Base-by-base conservation (phyloP, 2,329 filamentous ascomycete species). In the Cadophora sp. region DNA sequence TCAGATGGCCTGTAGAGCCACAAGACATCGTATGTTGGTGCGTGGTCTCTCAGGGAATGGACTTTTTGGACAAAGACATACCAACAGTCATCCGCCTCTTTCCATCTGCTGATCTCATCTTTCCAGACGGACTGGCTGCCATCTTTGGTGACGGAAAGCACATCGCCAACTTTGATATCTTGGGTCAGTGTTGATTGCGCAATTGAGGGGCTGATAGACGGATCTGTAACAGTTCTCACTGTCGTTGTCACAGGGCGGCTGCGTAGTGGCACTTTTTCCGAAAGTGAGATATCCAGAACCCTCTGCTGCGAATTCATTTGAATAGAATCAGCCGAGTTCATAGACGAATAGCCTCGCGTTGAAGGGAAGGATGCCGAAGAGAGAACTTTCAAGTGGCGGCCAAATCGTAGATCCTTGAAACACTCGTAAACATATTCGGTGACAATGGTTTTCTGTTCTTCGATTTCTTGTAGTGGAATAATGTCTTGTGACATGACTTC, bases 1-100 rank as follows among this genome's bases (percentile, higher is more conserved):
- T 96, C 90, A 0, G 83, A 81, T 0, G 92, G 86, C 1, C 86
- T 83, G 72, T 94, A 95, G 0, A 96, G 81, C 92, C 92, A 96
- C 0, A 91, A 83, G 0, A 94, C 86, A 65, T 90, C 84, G 12
- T 94, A 87, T 1, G 80, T 80, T 0, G 77, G 79, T 19, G 69
- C 71, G 0, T 83, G 81, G 12, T 76, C 72, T 4, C 76, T 71
- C 2, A 75, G 74, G 0, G 77, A 63, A 9, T 84, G 80, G 0
- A 91, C 79, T 1, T 79, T 79, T 66, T 92, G 90, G 0, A 96
- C 89, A 31, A 91, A 87, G 0, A 87, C 91, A 74, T 91, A 90
- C 91, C 92, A 94, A 1, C 86, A 80, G n/a, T 84, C 78, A 22
- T 84, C 80, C 12, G 83, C 79, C 1, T 75, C 70, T 48, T 81